Base-by-base conservation (phyloP, 2,329 filamentous ascomycete genomes). In the Elsinoe perseae region DNA sequence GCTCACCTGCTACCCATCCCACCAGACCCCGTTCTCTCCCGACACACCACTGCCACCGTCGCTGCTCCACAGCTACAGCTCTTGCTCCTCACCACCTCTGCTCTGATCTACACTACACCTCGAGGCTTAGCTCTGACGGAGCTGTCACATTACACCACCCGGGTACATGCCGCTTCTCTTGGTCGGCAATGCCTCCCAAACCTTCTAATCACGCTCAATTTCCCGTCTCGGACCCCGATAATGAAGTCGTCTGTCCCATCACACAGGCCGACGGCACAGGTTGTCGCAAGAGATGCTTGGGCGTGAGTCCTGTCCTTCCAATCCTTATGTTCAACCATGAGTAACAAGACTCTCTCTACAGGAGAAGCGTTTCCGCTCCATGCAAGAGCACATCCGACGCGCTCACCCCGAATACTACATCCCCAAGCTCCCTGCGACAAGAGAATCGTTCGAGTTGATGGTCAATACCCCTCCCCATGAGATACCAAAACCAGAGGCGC, bases 351-450 rank as follows among this genome's bases (percentile, higher is more conserved):
- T 65, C 59, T 54, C 64, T 52, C 62, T 63, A 71, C 73, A 95
- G 89, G 89, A 95, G 77, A 95, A 95, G 75, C 83, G 89, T 64
- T 98, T 91, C 76, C 90, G 93, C 72, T 97, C 92, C 61, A 97
- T 98, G 89, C 93, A 97, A 75, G 93, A 98, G 80, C 93, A 98
- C 70, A 97, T 98, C 68, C 89, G 93, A 66, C 86, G 93, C 72
- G 92, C 93, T 64, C 93, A 98, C 71, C 92, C 92, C 60, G 90
- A 95, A 71, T 87, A 96, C 72, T 97, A 97, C 75, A 95, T 98
- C 65, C 85, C 93, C 50, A 96, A 97, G 81, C 86, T 97, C 65
- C 92, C 93, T 63, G 93, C 93, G 50, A 98, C 92, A 64, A 92
- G 96, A 73, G 92, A 97, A 75, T 96, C 90, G 83, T 96, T 98